phyloP scores from a whole-genome alignment of 2,329 filamentous ascomycete species.

The Epichloe sp. region DNA sequence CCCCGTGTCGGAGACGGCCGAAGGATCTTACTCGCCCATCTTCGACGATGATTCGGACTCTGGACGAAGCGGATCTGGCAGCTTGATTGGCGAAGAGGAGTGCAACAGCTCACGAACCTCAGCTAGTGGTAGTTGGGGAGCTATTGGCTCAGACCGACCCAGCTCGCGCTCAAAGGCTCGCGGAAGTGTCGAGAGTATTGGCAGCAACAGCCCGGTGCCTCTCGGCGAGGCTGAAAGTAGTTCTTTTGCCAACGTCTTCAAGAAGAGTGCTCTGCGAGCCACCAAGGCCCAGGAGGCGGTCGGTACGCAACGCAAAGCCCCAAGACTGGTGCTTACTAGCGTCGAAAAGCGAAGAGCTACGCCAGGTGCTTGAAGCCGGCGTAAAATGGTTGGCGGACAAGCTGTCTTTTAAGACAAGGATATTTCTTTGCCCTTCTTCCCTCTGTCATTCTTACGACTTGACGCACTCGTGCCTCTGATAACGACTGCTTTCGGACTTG shows the following conservation, averaged over 20 bases:
- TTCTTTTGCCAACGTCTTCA: constrained; percentile 55
- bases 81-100: constrained; percentile 60
- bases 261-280: constrained; percentile 39
- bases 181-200: constrained; percentile 51
- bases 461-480: constrained; percentile 23
- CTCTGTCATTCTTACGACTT: constrained; percentile 21
- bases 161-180: constrained; percentile 53
- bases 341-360: constrained; percentile 71
- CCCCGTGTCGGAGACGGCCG: constrained; percentile 70
- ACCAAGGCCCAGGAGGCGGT: constrained; percentile 40
- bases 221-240: constrained; percentile 35
- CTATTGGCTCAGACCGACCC: constrained; percentile 79
- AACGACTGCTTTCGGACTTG: constrained; percentile 18
- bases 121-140: constrained; percentile 59
- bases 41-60: constrained; percentile 65
- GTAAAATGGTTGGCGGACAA: neutral
- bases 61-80: constrained; percentile 62
- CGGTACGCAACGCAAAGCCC: constrained; percentile 62
- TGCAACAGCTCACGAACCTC: constrained; percentile 63
- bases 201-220: constrained; percentile 33
- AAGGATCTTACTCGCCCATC: constrained; percentile 52
- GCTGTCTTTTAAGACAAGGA: constrained; percentile 1
- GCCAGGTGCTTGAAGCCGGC: constrained; percentile 11
- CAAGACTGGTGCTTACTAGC: constrained; percentile 76
- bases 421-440: constrained; percentile 13